These are phyloP conservation scores for Sugiyamaella qingdaonensis DNA, from an alignment of 805 yeast genomes.

Conservation along the genomic window DNA sequence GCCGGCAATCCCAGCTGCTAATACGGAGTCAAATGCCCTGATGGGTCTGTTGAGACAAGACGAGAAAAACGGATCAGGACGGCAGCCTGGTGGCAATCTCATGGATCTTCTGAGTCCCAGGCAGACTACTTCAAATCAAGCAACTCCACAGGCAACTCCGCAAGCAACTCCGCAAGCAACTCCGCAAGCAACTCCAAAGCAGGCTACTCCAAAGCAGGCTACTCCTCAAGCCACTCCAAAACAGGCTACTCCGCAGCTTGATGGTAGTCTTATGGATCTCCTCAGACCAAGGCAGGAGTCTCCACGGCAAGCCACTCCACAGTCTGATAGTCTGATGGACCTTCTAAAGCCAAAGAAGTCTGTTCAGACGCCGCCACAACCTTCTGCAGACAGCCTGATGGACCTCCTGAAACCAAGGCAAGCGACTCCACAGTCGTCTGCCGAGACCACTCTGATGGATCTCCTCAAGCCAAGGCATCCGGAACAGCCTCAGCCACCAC, in stretches of 20 bases:
- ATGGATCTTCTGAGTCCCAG: slow-evolving; percentile 7
- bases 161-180: not conserved
- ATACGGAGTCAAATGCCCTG: not conserved
- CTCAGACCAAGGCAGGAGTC: too few relatives aligned
- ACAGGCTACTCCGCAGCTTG: too few relatives aligned
- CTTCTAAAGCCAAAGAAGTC: not conserved
- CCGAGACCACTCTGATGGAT: not conserved
- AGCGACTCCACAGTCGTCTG: not conserved
- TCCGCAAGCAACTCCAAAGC: not conserved
- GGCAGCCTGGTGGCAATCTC: not conserved
- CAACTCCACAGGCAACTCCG: not conserved
- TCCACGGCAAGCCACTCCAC: not conserved
- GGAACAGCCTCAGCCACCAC: too few relatives aligned
- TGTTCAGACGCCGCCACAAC: not conserved
- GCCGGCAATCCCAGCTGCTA: too few relatives aligned
- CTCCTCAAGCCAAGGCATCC: not conserved
- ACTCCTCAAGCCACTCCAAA: not conserved
- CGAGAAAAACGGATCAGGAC: not conserved
- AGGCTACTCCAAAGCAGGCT: too few relatives aligned
- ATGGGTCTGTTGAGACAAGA: not conserved
- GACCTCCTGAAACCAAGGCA: slow-evolving; percentile 5
- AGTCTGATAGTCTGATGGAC: slow-evolving; percentile 2
- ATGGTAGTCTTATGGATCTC: too few relatives aligned
- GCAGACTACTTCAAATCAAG: not conserved
- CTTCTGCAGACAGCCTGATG: slow-evolving; percentile 3